phyloP scores from a whole-genome alignment of 495 filamentous ascomycete genomes.

The Xylaria flabelliformis region DNA sequence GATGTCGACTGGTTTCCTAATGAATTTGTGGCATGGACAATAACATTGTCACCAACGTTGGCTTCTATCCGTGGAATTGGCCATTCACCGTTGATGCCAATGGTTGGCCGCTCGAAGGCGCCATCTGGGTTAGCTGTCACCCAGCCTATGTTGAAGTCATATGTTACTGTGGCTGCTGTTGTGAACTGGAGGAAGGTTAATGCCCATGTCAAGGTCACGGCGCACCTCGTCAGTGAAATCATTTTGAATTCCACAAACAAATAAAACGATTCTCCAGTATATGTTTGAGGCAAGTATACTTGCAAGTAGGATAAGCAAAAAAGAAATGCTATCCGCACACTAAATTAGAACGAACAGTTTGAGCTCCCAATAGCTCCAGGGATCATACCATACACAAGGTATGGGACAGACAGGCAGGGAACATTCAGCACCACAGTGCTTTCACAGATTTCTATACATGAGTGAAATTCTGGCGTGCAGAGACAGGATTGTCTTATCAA shows the following conservation, averaged over 20 bases:
- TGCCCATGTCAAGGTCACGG: conserved; percentile 40
- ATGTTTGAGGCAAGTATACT: not conserved
- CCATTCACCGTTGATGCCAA: conserved; percentile 86
- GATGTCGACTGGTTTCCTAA: conserved; percentile 73
- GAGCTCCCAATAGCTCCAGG: not conserved
- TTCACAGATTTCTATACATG: not conserved
- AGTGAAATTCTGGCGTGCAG: not conserved
- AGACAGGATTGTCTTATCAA: conserved; percentile 24
- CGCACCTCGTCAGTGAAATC: conserved; percentile 24
- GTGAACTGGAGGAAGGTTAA: conserved; percentile 44
- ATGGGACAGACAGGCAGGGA: not conserved
- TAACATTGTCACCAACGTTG: conserved; percentile 70
- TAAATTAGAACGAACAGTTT: not conserved
- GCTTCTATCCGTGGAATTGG: conserved; percentile 73
- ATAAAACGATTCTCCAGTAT: not conserved
- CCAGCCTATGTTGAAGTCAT: conserved; percentile 84
- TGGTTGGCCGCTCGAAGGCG: conserved; percentile 66
- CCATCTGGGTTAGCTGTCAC: conserved; percentile 83
- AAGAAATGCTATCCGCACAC: not conserved
- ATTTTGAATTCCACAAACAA: conserved; percentile 5
- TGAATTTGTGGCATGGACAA: conserved; percentile 75
- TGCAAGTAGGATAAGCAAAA: not conserved
- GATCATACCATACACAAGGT: not conserved
- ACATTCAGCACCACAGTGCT: not conserved
- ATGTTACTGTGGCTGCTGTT: conserved; percentile 67